Conservation (phyloP, 2,329 filamentous ascomycete species). For the Penicillium freii region DNA sequence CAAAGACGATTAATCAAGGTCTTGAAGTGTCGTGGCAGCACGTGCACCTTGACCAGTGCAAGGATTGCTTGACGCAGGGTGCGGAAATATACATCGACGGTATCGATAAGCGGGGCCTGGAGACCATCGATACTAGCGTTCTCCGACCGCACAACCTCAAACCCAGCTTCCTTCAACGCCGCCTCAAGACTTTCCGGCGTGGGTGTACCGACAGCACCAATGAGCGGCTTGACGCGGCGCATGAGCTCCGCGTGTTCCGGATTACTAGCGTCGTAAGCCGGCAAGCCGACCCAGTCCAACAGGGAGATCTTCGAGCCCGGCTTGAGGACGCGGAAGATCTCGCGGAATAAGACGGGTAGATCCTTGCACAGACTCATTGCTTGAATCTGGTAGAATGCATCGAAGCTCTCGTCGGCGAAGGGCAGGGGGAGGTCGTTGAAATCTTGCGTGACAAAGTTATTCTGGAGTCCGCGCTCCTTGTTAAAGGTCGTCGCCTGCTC, state of each 20-base stretch:
- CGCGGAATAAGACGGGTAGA: constrained; percentile 47
- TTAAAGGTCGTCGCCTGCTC: constrained; percentile 49
- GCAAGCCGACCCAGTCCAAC: constrained; percentile 55
- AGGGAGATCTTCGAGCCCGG: constrained; percentile 53
- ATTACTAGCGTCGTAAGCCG: constrained; percentile 49
- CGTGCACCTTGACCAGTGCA: constrained; percentile 48
- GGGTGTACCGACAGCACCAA: constrained; percentile 56
- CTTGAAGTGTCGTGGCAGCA: constrained; percentile 54
- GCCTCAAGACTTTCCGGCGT: constrained; percentile 50
- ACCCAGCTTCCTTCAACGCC: constrained; percentile 50
- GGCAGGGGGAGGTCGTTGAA: constrained; percentile 54
- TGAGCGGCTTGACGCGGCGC: constrained; percentile 55
- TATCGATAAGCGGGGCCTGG: constrained; percentile 55
- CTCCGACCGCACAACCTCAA: constrained; percentile 49
- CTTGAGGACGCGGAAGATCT: constrained; percentile 52
- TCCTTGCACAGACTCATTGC: constrained; percentile 56
- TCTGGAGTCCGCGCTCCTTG: constrained; percentile 44
- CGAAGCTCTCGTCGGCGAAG: constrained; percentile 50
- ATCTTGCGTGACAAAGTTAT: constrained; percentile 52
- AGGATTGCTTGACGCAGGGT: constrained; percentile 51
- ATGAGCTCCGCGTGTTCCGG: constrained; percentile 52
- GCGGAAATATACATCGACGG: constrained; percentile 56
- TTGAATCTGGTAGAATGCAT: constrained; percentile 59
- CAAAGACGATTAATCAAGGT: constrained; percentile 54
- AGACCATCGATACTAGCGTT: constrained; percentile 54